phyloP scores from a whole-genome alignment of 2,329 filamentous ascomycete genomes.

The Lecanoromycetidae sp. region DNA sequence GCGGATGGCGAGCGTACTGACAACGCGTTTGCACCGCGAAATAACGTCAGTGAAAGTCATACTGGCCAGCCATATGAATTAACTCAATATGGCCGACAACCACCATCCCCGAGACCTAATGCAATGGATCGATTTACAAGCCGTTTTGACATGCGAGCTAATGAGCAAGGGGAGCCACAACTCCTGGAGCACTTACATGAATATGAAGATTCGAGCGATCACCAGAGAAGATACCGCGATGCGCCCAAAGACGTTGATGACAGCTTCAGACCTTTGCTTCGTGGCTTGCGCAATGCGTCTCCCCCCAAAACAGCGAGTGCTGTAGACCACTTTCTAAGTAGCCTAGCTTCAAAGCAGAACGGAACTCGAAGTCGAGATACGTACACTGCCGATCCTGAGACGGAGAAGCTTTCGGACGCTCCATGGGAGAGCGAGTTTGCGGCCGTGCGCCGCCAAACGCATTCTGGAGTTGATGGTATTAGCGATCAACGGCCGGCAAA shows the following conservation, averaged over 20 bases:
- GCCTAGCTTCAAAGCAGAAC: background rate
- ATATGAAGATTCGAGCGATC: background rate
- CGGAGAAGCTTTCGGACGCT: background rate
- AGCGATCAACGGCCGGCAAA: background rate
- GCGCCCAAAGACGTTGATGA: background rate
- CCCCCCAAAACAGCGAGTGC: background rate
- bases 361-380: background rate
- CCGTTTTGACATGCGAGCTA: background rate
- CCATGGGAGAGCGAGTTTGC: background rate
- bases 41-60: background rate
- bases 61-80: background rate
- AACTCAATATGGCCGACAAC: background rate
- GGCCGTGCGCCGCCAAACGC: background rate
- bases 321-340: slow-evolving; percentile 4
- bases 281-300: background rate
- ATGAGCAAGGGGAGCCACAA: background rate
- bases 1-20: background rate
- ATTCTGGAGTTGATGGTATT: background rate
- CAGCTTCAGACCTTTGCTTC: background rate
- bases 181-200: background rate
- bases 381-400: background rate
- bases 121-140: background rate
- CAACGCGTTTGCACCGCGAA: background rate
- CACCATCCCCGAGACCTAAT: background rate
- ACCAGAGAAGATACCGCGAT: background rate